Evolutionary conservation across 139 green algal genomes (phyloP).

Genomic region (Chlorella ohadii): DNA sequence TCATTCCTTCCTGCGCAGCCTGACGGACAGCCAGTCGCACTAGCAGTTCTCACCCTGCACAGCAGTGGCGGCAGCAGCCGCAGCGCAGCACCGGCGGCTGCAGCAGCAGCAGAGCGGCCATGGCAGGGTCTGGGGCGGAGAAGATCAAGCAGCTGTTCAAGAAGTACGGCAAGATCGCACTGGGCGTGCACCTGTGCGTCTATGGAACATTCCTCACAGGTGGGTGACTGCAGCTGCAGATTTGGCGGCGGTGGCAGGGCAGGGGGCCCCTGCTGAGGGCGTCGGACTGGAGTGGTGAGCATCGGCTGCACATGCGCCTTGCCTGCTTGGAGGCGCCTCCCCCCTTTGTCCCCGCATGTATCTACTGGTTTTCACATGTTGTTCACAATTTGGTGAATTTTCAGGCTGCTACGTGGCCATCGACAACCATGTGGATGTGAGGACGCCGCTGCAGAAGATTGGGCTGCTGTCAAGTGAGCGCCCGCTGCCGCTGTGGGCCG

Average conservation of each 20-base stretch:
- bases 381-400: too few relatives aligned
- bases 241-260: neutral
- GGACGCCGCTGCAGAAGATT: constrained; percentile 34
- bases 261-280: too few relatives aligned
- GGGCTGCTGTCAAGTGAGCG: constrained; percentile 45
- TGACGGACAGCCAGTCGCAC: too few relatives aligned
- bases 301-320: too few relatives aligned
- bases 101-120: neutral
- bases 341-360: too few relatives aligned
- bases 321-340: too few relatives aligned
- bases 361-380: too few relatives aligned
- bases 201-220: constrained; percentile 50
- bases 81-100: neutral
- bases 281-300: too few relatives aligned
- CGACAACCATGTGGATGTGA: constrained; percentile 52
- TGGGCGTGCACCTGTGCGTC: constrained; percentile 56
- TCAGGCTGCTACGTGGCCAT: constrained; percentile 61
- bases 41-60: too few relatives aligned
- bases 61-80: too few relatives aligned
- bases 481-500: too few relatives aligned
- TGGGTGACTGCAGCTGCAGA: neutral
- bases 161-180: constrained; percentile 55
- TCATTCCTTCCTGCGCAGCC: too few relatives aligned
- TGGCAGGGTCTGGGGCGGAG: neutral
- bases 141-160: constrained; percentile 48